A percentile compares a stretch with the other conserved stretches of the same genome.
Conservation (phyloP, 75 land plant species). For the Pinus albicaulis region DNA sequence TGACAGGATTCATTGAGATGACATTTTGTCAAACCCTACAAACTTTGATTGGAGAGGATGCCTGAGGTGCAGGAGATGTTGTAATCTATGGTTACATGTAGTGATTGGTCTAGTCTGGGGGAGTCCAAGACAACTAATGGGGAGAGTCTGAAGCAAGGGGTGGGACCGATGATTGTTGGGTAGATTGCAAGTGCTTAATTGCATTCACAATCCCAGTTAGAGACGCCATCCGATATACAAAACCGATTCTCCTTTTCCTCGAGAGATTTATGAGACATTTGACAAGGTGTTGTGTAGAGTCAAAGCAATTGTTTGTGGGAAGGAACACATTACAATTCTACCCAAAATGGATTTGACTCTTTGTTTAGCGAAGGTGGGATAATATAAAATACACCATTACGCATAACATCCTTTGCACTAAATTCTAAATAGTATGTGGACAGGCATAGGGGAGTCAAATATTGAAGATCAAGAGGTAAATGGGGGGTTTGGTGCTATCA, state of each 20-base stretch:
- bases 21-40: too few relatives aligned
- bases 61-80: too few relatives aligned
- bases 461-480: not conserved
- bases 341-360: not conserved
- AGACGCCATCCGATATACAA: not conserved
- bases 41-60: too few relatives aligned
- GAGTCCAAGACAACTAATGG: not conserved
- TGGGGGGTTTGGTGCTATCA: not conserved
- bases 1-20: too few relatives aligned
- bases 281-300: not conserved
- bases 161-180: not conserved
- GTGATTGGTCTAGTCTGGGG: too few relatives aligned
- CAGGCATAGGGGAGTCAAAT: not conserved
- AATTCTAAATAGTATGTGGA: not conserved
- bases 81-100: too few relatives aligned
- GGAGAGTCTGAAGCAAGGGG: not conserved
- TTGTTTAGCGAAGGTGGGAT: not conserved
- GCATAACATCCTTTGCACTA: not conserved
- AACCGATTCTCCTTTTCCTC: not conserved
- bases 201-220: not conserved
- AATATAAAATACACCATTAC: not conserved
- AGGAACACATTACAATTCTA: not conserved
- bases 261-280: not conserved
- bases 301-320: not conserved
- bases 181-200: not conserved